A percentile compares a stretch with the other conserved stretches of the same genome.
Evolutionary conservation across 352 stramenopile species (phyloP).

Genomic region (Globisporangium splendens): DNA sequence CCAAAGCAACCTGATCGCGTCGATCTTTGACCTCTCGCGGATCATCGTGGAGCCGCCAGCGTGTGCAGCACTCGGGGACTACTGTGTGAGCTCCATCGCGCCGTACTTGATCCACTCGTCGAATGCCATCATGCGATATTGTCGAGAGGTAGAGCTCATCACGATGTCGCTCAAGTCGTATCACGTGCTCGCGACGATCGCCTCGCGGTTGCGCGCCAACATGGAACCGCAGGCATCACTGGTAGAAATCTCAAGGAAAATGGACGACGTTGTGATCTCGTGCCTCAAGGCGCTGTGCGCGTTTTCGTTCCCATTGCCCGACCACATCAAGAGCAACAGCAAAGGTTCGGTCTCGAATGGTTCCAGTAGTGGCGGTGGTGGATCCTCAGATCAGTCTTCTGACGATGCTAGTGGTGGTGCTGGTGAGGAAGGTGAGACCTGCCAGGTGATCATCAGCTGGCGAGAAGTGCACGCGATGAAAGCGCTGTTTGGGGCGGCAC

Average conservation of each 20-base stretch:
- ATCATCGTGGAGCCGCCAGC: constrained; percentile 35
- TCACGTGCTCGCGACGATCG: constrained; percentile 73
- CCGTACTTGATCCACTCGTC: constrained; percentile 70
- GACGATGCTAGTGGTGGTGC: constrained; percentile 25
- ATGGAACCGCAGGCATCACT: constrained; percentile 31
- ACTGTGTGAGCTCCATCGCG: constrained; percentile 61
- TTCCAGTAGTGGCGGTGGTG: constrained; percentile 13
- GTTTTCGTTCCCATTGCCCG: constrained; percentile 75
- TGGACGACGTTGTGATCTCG: constrained; percentile 74
- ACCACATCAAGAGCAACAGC: constrained; percentile 49
- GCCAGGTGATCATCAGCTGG: constrained; percentile 67
- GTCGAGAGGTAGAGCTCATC: constrained; percentile 77
- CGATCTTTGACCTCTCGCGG: constrained; percentile 69
- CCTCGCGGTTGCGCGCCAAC: constrained; percentile 60
- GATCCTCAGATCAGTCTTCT: constrained; percentile 18
- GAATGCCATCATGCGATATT: constrained; percentile 76
- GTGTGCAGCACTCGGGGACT: constrained; percentile 46
- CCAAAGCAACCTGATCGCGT: constrained; percentile 72
- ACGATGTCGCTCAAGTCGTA: constrained; percentile 84
- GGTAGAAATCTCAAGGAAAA: constrained; percentile 43
- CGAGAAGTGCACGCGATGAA: constrained; percentile 89
- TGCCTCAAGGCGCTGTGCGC: constrained; percentile 70
- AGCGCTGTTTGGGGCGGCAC: constrained; percentile 71
- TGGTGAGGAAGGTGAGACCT: constrained; percentile 61
- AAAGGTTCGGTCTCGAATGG: constrained; percentile 25